A percentile compares a stretch with the other conserved stretches of the same genome.
phyloP scores from a whole-genome alignment of 202 grass and related monocot genomes.

The Cymbopogon flexuosus region DNA sequence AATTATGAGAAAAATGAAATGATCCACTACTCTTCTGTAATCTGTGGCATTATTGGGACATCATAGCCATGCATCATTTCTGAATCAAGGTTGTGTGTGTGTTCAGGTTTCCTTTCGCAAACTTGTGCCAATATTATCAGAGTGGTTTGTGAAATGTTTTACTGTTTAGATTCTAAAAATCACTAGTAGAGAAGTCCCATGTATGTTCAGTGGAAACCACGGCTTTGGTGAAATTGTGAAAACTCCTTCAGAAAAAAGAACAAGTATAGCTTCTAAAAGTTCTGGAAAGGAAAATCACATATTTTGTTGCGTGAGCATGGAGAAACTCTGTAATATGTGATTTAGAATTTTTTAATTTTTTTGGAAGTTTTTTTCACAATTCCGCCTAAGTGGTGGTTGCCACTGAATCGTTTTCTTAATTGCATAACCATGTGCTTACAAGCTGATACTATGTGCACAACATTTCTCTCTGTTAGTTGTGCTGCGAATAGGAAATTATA shows the following conservation, averaged over 20 bases:
- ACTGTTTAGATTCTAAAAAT: background rate
- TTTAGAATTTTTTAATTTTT: background rate
- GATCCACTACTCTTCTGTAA: background rate
- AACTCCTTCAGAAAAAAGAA: background rate
- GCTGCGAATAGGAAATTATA: background rate
- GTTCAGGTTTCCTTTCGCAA: background rate
- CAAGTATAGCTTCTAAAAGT: background rate
- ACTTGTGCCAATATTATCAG: background rate
- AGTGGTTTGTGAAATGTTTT: background rate
- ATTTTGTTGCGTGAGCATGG: background rate
- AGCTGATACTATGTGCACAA: background rate
- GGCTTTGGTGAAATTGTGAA: background rate
- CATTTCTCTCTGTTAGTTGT: background rate
- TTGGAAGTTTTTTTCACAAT: background rate
- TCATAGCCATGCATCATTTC: background rate
- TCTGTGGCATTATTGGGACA: background rate
- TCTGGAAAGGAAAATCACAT: background rate
- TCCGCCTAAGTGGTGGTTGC: background rate
- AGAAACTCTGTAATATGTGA: background rate
- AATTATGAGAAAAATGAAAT: background rate
- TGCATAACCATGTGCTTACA: background rate
- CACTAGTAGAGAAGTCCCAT: background rate
- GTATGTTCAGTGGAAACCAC: background rate
- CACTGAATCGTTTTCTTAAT: background rate
- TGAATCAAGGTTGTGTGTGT: too few species aligned